phyloP scores from a whole-genome alignment of 345 rosid species.

The Gossypium herbaceum region DNA sequence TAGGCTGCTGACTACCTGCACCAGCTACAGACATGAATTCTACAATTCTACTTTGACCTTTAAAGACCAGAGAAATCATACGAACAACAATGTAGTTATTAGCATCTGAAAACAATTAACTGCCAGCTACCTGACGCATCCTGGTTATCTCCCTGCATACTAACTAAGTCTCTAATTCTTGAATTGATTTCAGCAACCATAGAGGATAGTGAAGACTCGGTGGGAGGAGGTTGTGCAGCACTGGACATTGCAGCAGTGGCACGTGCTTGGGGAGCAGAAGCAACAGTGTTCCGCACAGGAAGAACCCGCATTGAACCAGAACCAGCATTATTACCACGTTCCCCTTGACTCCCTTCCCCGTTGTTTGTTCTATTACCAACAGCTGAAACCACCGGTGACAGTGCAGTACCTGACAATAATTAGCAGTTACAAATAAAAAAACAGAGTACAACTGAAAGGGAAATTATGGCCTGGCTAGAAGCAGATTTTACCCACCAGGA shows the following conservation, averaged over 20 bases:
- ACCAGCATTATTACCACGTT: constrained; percentile 34
- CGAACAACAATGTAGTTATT: constrained; percentile 6
- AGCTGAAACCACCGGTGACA: constrained; percentile 50
- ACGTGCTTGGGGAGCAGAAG: constrained; percentile 44
- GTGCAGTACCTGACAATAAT: constrained; percentile 42
- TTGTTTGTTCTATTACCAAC: constrained; percentile 46
- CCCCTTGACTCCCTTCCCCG: constrained; percentile 52
- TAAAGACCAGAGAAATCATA: constrained; percentile 16
- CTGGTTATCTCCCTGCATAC: constrained; percentile 48
- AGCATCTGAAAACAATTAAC: constrained; percentile 9
- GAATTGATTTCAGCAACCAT: constrained; percentile 43
- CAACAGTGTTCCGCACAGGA: constrained; percentile 46
- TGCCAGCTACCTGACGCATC: constrained; percentile 43
- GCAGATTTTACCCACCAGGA: constrained; percentile 60
- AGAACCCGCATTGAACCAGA: constrained; percentile 35
- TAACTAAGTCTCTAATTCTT: constrained; percentile 38
- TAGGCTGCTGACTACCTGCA: constrained; percentile 34
- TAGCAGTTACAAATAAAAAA: background rate
- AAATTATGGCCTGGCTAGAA: background rate
- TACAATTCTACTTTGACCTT: constrained; percentile 28
- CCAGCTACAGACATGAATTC: constrained; percentile 26
- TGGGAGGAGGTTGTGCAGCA: constrained; percentile 29
- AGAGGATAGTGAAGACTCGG: constrained; percentile 38
- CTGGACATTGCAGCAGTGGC: constrained; percentile 31
- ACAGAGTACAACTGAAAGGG: background rate